Percentiles rank a stretch among this genome's conserved stretches.
phyloP scores from a whole-genome alignment of 2,329 filamentous ascomycete genomes.

The Cercospora janseana region DNA sequence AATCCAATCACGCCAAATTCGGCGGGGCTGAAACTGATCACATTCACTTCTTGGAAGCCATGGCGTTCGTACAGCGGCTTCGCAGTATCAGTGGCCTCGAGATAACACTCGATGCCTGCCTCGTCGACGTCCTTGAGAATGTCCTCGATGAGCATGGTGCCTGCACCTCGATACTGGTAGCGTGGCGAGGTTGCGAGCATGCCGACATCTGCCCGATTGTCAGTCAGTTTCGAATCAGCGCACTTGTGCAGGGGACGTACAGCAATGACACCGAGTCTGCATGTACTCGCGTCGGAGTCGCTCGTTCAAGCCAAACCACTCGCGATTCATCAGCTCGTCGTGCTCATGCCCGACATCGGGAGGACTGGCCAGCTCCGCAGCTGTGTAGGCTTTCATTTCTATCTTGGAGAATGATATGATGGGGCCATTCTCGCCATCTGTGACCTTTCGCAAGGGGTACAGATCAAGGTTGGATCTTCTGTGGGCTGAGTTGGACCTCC shows the following conservation, averaged over 20 bases:
- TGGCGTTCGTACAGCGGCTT: constrained; percentile 36
- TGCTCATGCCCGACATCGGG: constrained; percentile 34
- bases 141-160: constrained; percentile 41
- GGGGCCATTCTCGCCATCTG: constrained; percentile 29
- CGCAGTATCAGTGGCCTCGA: constrained; percentile 42
- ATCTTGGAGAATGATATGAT: constrained; percentile 37
- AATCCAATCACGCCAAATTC: constrained; percentile 31
- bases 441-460: constrained; percentile 33
- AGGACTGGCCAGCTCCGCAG: constrained; percentile 31
- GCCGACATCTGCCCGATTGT: constrained; percentile 31
- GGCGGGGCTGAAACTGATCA: constrained; percentile 34
- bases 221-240: not conserved
- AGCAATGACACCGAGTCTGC: constrained; percentile 32
- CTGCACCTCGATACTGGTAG: constrained; percentile 45
- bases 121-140: constrained; percentile 45
- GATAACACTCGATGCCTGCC: constrained; percentile 42
- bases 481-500: constrained; percentile 17
- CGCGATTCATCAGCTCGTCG: constrained; percentile 36
- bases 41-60: constrained; percentile 35
- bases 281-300: constrained; percentile 32
- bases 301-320: constrained; percentile 39
- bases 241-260: constrained; percentile 26
- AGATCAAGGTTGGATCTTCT: constrained; percentile 17
- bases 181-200: constrained; percentile 43
- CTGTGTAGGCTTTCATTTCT: constrained; percentile 33